Percentiles rank a stretch among this genome's conserved stretches.
These are phyloP conservation scores for Volutella citrinella DNA, from an alignment of 2,329 filamentous ascomycete genomes.

Conservation along the genomic window DNA sequence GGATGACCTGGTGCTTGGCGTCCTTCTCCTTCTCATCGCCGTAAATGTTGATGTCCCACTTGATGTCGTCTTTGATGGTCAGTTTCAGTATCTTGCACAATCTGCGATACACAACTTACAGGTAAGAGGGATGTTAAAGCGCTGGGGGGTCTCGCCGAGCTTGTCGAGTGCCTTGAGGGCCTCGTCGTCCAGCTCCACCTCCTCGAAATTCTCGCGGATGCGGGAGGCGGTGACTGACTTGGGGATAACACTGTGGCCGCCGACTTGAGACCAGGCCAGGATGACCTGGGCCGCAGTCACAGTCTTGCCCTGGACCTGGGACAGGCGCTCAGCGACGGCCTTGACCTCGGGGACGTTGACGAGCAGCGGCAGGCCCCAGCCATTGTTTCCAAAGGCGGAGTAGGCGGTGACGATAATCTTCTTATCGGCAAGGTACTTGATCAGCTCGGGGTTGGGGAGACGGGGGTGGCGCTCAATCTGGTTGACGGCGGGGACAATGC, in stretches of 20 bases:
- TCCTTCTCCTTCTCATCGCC: slow-evolving; percentile 49
- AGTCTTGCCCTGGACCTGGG: slow-evolving; percentile 31
- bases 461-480: slow-evolving; percentile 69
- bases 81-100: no score
- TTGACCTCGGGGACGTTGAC: slow-evolving; percentile 55
- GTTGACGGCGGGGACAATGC: slow-evolving; percentile 61
- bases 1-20: slow-evolving; percentile 46
- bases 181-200: slow-evolving; percentile 57
- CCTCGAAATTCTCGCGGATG: slow-evolving; percentile 68
- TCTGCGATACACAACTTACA: no score
- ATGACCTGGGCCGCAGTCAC: slow-evolving; percentile 43
- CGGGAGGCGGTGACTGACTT: slow-evolving; percentile 68
- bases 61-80: slow-evolving; percentile 50
- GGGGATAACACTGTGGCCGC: slow-evolving; percentile 70
- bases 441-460: slow-evolving; percentile 53
- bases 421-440: slow-evolving; percentile 60
- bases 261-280: slow-evolving; percentile 56
- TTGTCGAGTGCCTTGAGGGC: slow-evolving; percentile 60
- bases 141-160: slow-evolving; percentile 51
- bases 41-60: slow-evolving; percentile 58
- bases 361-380: slow-evolving; percentile 45
- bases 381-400: slow-evolving; percentile 53
- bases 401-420: slow-evolving; percentile 66
- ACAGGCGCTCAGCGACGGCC: slow-evolving; percentile 50
- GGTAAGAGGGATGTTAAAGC: slow-evolving; percentile 43